Evolutionary conservation across 495 filamentous ascomycete species (phyloP).

Genomic region (Lindgomyces ingoldianus): DNA sequence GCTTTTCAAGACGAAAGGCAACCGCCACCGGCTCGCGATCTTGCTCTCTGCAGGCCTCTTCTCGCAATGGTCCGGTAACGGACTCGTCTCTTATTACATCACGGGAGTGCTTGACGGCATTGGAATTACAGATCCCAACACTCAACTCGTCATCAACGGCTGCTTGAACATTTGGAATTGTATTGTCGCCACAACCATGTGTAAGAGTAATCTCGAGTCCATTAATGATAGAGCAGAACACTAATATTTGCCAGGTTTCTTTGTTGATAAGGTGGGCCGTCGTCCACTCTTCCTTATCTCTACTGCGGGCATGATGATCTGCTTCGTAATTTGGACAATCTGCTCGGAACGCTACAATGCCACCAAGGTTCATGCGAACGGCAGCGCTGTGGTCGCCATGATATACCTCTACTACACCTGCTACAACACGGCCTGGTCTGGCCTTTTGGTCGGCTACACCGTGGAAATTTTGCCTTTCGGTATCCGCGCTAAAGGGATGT

Average conservation of each 20-base stretch:
- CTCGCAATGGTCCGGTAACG: constrained; percentile 47
- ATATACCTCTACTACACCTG: constrained; percentile 51
- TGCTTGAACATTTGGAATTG: constrained; percentile 58
- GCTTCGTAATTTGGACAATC: constrained; percentile 52
- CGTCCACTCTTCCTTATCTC: constrained; percentile 58
- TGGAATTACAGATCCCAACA: constrained; percentile 53
- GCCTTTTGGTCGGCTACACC: constrained; percentile 40
- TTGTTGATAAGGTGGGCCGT: constrained; percentile 58
- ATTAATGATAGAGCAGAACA: neutral
- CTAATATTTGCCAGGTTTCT: constrained; percentile 38
- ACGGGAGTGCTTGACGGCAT: constrained; percentile 51
- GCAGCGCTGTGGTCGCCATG: constrained; percentile 46
- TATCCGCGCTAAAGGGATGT: constrained; percentile 51
- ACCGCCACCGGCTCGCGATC: constrained; percentile 45
- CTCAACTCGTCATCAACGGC: constrained; percentile 55
- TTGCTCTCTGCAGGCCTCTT: constrained; percentile 44
- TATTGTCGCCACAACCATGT: constrained; percentile 57
- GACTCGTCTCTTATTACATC: constrained; percentile 47
- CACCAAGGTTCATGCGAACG: constrained; percentile 35
- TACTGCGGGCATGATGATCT: constrained; percentile 56
- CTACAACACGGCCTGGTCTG: constrained; percentile 48
- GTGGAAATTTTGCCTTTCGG: constrained; percentile 50
- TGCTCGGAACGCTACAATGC: constrained; percentile 44
- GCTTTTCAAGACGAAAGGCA: constrained; percentile 38
- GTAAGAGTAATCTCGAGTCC: constrained; percentile 32